Evolutionary conservation across 257 asterid species (phyloP), one percentile per base, ranked within the genome.

Genomic region (Salvia miltiorrhiza): DNA sequence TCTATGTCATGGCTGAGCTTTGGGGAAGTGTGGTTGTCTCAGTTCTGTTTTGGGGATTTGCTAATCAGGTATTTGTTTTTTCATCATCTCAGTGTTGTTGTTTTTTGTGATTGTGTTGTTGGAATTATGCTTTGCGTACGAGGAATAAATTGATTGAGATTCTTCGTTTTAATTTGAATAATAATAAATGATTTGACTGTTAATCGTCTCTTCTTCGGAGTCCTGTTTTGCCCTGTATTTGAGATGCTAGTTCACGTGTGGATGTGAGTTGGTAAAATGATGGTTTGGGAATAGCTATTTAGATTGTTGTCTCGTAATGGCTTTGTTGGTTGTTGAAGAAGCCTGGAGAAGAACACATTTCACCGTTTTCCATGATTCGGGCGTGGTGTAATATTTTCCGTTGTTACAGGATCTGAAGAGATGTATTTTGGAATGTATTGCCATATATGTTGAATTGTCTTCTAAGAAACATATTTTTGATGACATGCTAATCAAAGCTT

Each of bases 1-100:
- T 94, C 80, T 94, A 94, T 85, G 99, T 94, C 60, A 94, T 94
- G 99, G 99, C 99, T 71, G 99, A 94, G 47, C 98, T 94, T 55
- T 94, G 99, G 99, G 98, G 99, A 3, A 94, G 99, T 78, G 99
- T 94, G 74, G 99, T 94, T 41, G 72, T 94, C 53, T 94, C 99
- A 0, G 99, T 94, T 63, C 95, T 94, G 39, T 94, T 94, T 66
- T 94, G 99, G 99, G 99, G 99, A 1, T 84, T 94, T 65, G 99
- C 99, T 69, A 94, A 94, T 80, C 99, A 94, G 98, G 99, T 94
- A 84, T 69, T 19, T 9, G 3, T 47, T 43, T 49, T n/a, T 69
- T 37, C 43, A 37, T 37, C 70, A 54, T 13, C 78, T 72, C 4
- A 67, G 79, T 61, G 19, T 56, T 58, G 4, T n/a, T 56, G 9